Percentiles rank a stretch among this genome's conserved stretches.
These are phyloP conservation scores for Cadophora gregata DNA, from an alignment of 2,329 filamentous ascomycete genomes.

Conservation along the genomic window DNA sequence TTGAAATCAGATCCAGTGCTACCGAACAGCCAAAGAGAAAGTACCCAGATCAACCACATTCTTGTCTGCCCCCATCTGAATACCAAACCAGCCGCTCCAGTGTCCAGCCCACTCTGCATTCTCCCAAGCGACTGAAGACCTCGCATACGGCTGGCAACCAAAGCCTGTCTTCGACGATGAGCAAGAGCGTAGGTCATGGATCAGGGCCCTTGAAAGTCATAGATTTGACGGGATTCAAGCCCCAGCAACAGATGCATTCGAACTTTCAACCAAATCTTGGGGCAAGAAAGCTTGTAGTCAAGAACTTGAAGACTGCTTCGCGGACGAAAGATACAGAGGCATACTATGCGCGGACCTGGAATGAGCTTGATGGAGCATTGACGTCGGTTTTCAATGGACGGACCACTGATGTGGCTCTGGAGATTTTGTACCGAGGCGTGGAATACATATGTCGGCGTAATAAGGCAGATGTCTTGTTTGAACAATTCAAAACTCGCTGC, in stretches of 20 bases:
- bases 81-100: constrained; percentile 13
- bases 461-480: constrained; percentile 70
- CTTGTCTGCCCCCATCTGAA: constrained; percentile 17
- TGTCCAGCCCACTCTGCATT: constrained; percentile 19
- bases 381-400: constrained; percentile 72
- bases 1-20: constrained; percentile 31
- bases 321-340: constrained; percentile 64
- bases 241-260: constrained; percentile 26
- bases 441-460: constrained; percentile 90
- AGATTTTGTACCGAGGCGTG: constrained; percentile 87
- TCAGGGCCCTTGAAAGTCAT: constrained; percentile 30
- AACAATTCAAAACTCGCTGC: constrained; percentile 69
- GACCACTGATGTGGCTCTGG: constrained; percentile 74
- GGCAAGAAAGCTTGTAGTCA: constrained; percentile 88
- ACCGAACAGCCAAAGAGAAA: constrained; percentile 38
- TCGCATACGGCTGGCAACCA: constrained; percentile 57
- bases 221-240: constrained; percentile 34
- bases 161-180: constrained; percentile 34
- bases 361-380: constrained; percentile 76
- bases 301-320: constrained; percentile 77
- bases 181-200: constrained; percentile 32
- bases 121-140: constrained; percentile 75
- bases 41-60: constrained; percentile 25
- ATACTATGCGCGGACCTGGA: constrained; percentile 80
- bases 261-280: constrained; percentile 75